phyloP scores from a whole-genome alignment of 805 yeast species.

The Barnettozyma siamensis region DNA sequence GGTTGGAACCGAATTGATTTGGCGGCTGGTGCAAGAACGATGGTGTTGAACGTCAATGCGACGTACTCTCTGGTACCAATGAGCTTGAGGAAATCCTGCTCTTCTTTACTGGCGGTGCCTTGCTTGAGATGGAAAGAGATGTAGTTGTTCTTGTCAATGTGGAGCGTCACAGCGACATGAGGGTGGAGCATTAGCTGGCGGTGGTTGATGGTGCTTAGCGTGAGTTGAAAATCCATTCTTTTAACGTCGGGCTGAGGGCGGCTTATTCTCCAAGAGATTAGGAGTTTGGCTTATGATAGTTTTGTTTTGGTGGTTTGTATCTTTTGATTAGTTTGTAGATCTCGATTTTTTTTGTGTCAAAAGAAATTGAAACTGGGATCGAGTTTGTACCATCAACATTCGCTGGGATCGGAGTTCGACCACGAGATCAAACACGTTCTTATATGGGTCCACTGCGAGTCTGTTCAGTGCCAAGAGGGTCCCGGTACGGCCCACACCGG shows the following conservation, averaged over 20 bases:
- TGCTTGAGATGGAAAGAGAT: constrained; percentile 14
- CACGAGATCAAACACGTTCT: background rate
- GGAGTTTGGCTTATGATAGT: too few species aligned
- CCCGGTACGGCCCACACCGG: constrained; percentile 97
- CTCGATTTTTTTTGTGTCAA: background rate
- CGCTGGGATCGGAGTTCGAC: background rate
- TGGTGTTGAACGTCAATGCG: constrained; percentile 10
- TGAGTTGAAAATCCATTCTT: background rate
- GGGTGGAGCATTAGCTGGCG: background rate
- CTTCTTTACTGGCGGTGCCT: background rate
- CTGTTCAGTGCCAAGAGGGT: constrained; percentile 69
- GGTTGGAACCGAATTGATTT: constrained; percentile 21
- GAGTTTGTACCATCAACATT: background rate
- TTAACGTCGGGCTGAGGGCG: too few species aligned
- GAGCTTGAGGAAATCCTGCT: constrained; percentile 16
- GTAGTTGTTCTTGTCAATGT: constrained; percentile 17
- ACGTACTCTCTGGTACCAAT: constrained; percentile 23
- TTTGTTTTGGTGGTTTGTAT: too few species aligned
- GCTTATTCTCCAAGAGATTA: too few species aligned
- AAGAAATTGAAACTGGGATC: background rate
- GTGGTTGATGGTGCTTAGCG: background rate
- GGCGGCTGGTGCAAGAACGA: background rate
- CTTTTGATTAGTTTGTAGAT: too few species aligned
- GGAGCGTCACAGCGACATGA: background rate
- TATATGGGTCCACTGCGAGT: background rate